Percentiles rank a stretch among this genome's conserved stretches.
Evolutionary conservation across 306 rosid genomes (phyloP).

Genomic region (Sicyos edulis): DNA sequence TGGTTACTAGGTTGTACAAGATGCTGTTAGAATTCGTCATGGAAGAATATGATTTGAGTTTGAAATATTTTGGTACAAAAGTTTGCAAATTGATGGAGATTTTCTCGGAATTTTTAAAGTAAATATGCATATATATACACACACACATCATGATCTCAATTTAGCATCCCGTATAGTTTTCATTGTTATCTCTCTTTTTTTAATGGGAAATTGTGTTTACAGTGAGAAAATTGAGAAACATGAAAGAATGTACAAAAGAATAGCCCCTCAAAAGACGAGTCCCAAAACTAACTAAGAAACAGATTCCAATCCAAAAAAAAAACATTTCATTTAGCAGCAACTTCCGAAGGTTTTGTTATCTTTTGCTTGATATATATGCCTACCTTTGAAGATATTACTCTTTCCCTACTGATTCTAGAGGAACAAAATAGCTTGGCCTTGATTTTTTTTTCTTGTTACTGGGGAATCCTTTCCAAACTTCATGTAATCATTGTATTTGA

Average conservation of each 20-base stretch:
- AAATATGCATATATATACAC: neutral
- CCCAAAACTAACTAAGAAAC: neutral
- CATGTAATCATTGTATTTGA: neutral
- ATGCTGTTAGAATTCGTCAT: too few species aligned
- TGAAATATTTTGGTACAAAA: neutral
- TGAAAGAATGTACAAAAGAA: neutral
- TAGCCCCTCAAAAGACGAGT: neutral
- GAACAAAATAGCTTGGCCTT: neutral
- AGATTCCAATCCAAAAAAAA: neutral
- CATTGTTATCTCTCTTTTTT: too few species aligned
- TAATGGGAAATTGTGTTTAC: neutral
- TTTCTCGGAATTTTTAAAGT: neutral
- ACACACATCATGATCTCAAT: too few species aligned
- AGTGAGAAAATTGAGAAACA: too few species aligned
- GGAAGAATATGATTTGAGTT: neutral
- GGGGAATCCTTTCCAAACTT: neutral
- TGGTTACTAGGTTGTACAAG: too few species aligned
- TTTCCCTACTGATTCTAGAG: neutral
- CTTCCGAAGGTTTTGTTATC: neutral
- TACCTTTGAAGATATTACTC: neutral
- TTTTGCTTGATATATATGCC: neutral
- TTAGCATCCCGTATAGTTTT: neutral
- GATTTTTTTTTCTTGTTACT: neutral
- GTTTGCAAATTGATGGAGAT: conserved; percentile 2
- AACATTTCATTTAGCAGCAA: neutral